A percentile compares a stretch with the other conserved stretches of the same genome.
Conservation (phyloP, 495 filamentous ascomycete genomes). For the Aspergillus conjunctus region DNA sequence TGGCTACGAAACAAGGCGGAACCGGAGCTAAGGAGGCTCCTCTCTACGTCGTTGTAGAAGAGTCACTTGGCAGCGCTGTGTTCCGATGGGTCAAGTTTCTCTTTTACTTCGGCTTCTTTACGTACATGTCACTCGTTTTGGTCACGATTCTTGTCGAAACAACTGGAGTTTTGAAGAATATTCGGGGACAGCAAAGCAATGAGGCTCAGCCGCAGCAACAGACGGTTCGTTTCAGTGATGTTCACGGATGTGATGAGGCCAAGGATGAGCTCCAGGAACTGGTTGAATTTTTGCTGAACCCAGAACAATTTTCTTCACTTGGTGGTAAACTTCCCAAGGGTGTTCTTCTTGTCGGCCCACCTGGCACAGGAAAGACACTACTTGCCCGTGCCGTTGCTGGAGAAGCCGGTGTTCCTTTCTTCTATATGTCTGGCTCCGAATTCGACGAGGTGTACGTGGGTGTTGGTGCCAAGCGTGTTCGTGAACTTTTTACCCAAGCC, state of each 20-base stretch:
- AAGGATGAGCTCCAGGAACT: slow-evolving; percentile 97
- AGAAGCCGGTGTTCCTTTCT: slow-evolving; percentile 97
- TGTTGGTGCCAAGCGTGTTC: slow-evolving; percentile 95
- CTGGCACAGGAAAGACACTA: slow-evolving; percentile 97
- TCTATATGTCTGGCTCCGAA: slow-evolving; percentile 99
- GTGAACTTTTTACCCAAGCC: slow-evolving; percentile 88
- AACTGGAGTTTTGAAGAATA: slow-evolving; percentile 74
- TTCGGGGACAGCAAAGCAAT: slow-evolving; percentile 66
- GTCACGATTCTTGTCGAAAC: slow-evolving; percentile 80
- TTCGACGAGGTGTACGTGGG: slow-evolving; percentile 99
- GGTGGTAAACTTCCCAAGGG: slow-evolving; percentile 97
- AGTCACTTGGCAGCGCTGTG: slow-evolving; percentile 72
- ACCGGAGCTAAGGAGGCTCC: slow-evolving; percentile 76
- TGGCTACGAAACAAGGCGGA: slow-evolving; percentile 47
- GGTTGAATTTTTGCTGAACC: slow-evolving; percentile 92
- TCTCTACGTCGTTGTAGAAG: slow-evolving; percentile 94
- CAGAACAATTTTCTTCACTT: slow-evolving; percentile 84
- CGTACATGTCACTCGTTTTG: slow-evolving; percentile 72
- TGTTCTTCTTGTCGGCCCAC: slow-evolving; percentile 91
- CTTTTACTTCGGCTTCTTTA: slow-evolving; percentile 71
- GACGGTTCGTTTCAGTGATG: slow-evolving; percentile 87
- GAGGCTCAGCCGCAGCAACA: slow-evolving; percentile 91
- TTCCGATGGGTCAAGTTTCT: slow-evolving; percentile 93
- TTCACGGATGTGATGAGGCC: slow-evolving; percentile 96
- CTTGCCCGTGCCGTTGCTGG: slow-evolving; percentile 94